Base-by-base conservation (phyloP, 768 basidiomycete genomes). In the Suillus decipiens region DNA sequence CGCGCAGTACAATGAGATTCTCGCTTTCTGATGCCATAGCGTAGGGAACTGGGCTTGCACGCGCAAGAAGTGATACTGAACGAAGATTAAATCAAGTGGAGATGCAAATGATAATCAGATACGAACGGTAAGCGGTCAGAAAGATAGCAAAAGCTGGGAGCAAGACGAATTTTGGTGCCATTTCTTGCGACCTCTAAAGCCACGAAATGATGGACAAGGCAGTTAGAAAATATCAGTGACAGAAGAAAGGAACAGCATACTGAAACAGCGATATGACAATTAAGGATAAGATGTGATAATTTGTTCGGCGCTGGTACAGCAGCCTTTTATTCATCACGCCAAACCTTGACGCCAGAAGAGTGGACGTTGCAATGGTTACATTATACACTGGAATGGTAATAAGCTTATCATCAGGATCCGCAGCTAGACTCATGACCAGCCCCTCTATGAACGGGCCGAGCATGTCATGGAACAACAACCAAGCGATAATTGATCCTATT, bases 391-490 rank as follows among this genome's bases (percentile, higher is more conserved):
- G 12, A 47, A 24, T 11, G 6, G 14, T 12, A 15, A 22, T 1
- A 24, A 3, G 12, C 5, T 12, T 47, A 28, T 47, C 22, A 12
- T 47, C 45, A 28, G 41, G n/a, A 72, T 68, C 4, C 62, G 58
- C 15, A 73, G 64, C 15, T n/a, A n/a, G n/a, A n/a, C n/a, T n/a
- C n/a, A n/a, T n/a, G n/a, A n/a, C n/a, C n/a, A n/a, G n/a, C n/a
- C n/a, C n/a, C n/a, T n/a, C n/a, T n/a, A n/a, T n/a, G n/a, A n/a
- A n/a, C n/a, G n/a, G 28, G 28, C 28, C 28, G 81, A 48, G 75
- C 69, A 24, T 76, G 69, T 28, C 28, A 28, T 1, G 76, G 78
- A 61, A 80, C 62, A n/a, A 71, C 67, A 7, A 76, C 76, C 45
- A 80, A 15, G 11, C n/a, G 70, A 67, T 72, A 17, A 50, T 12